phyloP scores from a whole-genome alignment of 1,139 yeast species.

The Saccharomycopsis hybrid region DNA sequence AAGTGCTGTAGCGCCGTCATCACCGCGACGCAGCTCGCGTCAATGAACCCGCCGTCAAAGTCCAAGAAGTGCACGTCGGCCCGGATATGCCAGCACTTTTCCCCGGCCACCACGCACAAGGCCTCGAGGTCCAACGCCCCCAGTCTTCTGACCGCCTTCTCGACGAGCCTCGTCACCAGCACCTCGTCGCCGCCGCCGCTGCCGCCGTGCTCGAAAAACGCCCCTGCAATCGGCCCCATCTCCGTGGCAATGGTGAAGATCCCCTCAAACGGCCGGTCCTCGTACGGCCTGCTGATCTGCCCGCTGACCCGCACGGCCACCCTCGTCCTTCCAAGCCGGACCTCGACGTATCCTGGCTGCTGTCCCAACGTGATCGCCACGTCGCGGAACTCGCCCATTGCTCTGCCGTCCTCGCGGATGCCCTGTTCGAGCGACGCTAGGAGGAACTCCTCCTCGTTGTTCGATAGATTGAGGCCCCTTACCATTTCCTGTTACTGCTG shows the following conservation, averaged over 20 bases:
- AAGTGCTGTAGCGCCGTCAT: constrained; percentile 81
- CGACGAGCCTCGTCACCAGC: constrained; percentile 72
- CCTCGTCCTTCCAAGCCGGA: constrained; percentile 66
- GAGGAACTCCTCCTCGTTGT: constrained; percentile 57
- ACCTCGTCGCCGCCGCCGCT: constrained; percentile 68
- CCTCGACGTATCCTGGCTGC: constrained; percentile 77
- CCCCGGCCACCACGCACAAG: constrained; percentile 85
- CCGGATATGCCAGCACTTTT: constrained; percentile 81
- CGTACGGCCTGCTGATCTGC: constrained; percentile 74
- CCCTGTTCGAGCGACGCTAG: constrained; percentile 57
- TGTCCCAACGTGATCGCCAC: constrained; percentile 59
- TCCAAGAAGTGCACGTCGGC: constrained; percentile 87
- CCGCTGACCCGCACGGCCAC: constrained; percentile 77
- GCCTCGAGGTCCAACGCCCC: constrained; percentile 88
- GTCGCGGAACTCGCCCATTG: constrained; percentile 54
- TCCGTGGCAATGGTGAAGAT: constrained; percentile 78
- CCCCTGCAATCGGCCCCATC: constrained; percentile 82
- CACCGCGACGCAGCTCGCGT: constrained; percentile 85
- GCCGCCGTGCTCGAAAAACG: constrained; percentile 69
- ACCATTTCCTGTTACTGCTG: constrained; percentile 38
- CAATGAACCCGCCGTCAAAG: constrained; percentile 89
- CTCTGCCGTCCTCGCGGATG: constrained; percentile 64
- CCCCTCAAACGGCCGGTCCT: constrained; percentile 94
- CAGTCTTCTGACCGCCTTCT: constrained; percentile 84
- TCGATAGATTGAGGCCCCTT: constrained; percentile 54